phyloP scores from a whole-genome alignment of 2,329 filamentous ascomycete genomes.

The Scytalidium sp. region DNA sequence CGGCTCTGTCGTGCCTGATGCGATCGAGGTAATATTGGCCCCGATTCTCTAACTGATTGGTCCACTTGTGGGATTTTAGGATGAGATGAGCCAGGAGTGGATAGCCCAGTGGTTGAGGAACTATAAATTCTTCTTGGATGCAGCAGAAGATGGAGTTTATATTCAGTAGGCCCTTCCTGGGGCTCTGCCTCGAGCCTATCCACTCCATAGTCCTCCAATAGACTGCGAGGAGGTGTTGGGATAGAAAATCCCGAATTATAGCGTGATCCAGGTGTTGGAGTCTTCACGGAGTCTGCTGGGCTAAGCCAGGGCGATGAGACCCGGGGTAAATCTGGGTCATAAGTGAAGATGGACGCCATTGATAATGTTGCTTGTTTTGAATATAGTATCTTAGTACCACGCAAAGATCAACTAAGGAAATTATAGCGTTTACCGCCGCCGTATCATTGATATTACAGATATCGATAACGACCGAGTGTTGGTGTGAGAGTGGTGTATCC shows the following conservation, averaged over 20 bases:
- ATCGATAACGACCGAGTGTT: slow-evolving; percentile 43
- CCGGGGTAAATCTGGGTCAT: slow-evolving; percentile 80
- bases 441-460: slow-evolving; percentile 12
- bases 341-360: slow-evolving; percentile 97
- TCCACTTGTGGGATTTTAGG: slow-evolving; percentile 14
- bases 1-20: slow-evolving; percentile 76
- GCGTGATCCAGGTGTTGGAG: slow-evolving; percentile 21
- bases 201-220: slow-evolving; percentile 60
- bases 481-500: slow-evolving; percentile 45
- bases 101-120: slow-evolving; percentile 63
- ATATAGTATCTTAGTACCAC: not conserved
- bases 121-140: slow-evolving; percentile 73
- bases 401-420: not conserved
- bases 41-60: slow-evolving; percentile 4
- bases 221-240: slow-evolving; percentile 33
- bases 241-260: slow-evolving; percentile 15
- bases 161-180: slow-evolving; percentile 91
- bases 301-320: slow-evolving; percentile 89
- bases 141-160: slow-evolving; percentile 88
- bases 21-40: slow-evolving; percentile 21
- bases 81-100: slow-evolving; percentile 34
- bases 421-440: slow-evolving; percentile 11
- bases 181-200: slow-evolving; percentile 84
- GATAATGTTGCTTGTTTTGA: not conserved
- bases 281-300: slow-evolving; percentile 37